Evolutionary conservation across 495 filamentous ascomycete species (phyloP).

Genomic region (Aspergillus diversus): DNA sequence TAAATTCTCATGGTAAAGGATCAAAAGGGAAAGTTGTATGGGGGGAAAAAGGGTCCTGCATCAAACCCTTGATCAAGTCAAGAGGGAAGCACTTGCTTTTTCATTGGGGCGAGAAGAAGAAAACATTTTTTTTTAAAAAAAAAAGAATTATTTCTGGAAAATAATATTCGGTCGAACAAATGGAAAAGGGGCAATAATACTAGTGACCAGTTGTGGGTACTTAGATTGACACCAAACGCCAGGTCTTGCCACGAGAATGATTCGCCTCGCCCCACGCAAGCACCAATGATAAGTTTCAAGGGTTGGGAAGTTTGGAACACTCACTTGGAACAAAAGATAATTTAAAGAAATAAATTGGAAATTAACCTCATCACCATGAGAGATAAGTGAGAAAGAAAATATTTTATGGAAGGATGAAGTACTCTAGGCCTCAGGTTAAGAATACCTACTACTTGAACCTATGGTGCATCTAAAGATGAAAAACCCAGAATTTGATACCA

Average conservation of each 20-base stretch:
- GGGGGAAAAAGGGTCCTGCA: not conserved
- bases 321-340: not conserved
- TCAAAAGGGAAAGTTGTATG: not conserved
- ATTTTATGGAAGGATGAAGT: too few species aligned
- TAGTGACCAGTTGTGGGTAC: constrained; percentile 22
- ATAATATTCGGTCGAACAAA: constrained; percentile 4
- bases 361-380: not conserved
- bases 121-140: not conserved
- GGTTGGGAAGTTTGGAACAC: not conserved
- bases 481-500: not conserved
- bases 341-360: not conserved
- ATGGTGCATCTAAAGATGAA: not conserved
- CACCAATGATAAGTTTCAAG: constrained; percentile 17
- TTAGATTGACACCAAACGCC: constrained; percentile 30
- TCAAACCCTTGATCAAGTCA: not conserved
- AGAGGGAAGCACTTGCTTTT: not conserved
- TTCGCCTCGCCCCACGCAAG: constrained; percentile 25
- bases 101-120: too few species aligned
- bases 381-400: too few species aligned
- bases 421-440: too few species aligned
- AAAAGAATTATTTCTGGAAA: constrained; percentile 3
- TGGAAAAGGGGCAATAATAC: constrained; percentile 27
- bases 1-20: too few species aligned
- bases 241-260: constrained; percentile 30
- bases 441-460: not conserved